Evolutionary conservation across 2,329 filamentous ascomycete genomes (phyloP).

Genomic region (Biscogniauxia sp.): DNA sequence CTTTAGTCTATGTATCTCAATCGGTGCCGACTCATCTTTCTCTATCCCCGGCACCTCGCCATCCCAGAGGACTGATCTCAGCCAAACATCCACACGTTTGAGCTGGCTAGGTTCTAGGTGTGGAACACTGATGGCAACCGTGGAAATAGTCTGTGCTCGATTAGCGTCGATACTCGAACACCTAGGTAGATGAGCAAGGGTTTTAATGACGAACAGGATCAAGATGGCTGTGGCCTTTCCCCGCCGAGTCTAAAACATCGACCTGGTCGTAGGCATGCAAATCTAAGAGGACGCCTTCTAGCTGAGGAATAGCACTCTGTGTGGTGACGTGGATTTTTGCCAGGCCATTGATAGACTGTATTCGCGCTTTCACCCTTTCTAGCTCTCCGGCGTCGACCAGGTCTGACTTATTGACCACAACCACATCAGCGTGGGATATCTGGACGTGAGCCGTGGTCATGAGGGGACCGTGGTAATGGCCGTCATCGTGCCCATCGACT

Average conservation of each 20-base stretch:
- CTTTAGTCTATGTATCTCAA: conserved; percentile 88
- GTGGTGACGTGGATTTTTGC: conserved; percentile 81
- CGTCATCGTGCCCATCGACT: conserved; percentile 50
- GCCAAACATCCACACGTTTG: conserved; percentile 70
- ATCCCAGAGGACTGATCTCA: conserved; percentile 84
- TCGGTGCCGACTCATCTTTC: conserved; percentile 36
- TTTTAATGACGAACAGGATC: conserved; percentile 65
- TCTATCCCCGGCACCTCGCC: conserved; percentile 52
- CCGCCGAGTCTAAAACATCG: conserved; percentile 65
- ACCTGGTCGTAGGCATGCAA: conserved; percentile 90
- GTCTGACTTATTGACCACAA: conserved; percentile 92
- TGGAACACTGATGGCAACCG: conserved; percentile 69
- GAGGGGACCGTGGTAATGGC: conserved; percentile 58
- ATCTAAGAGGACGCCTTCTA: conserved; percentile 86
- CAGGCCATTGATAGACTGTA: conserved; percentile 83
- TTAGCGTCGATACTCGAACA: conserved; percentile 8
- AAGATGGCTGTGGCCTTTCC: conserved; percentile 84
- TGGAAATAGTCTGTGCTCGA: conserved; percentile 70
- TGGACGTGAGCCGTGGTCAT: conserved; percentile 94
- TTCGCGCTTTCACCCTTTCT: conserved; percentile 64
- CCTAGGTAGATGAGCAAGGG: background rate
- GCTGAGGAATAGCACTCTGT: conserved; percentile 72
- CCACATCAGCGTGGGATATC: conserved; percentile 93
- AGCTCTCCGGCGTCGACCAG: conserved; percentile 72
- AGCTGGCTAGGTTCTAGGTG: conserved; percentile 57